Evolutionary conservation across 1,284 basidiomycete species (phyloP), one percentile per base, ranked within the genome.

Genomic region (Tremellales sp.): DNA sequence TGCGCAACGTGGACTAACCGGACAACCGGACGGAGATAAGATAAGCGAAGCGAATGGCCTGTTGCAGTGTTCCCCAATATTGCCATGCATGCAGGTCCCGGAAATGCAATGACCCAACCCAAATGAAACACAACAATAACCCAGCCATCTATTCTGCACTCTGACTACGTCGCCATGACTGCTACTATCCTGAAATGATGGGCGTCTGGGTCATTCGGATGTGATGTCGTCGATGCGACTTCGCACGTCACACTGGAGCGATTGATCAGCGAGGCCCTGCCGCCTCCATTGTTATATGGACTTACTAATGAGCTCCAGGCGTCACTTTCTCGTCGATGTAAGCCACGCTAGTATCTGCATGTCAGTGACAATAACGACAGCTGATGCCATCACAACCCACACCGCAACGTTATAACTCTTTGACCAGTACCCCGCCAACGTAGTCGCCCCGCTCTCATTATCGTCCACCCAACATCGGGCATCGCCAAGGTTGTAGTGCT

Each of bases 391-490:
- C 36, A 39, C 33, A 1, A 63, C 67, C 58, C 42, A 71, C 63
- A 58, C 60, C 16, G 68, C 69, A 29, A 66, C 63, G 46, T 72
- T 72, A 55, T 71, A 71, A 43, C 60, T 51, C 36, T 59, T 57
- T 21, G 58, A 48, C 73, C 72, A 75, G 54, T 67, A 70, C 7
- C 70, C 70, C 5, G 60, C 43, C 4, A 75, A 47, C 13, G 43
- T 52, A 14, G 62, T 63, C 2, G 65, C 71, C 4, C 66, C 66
- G n/a, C 45, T 40, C 32, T 68, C 66, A 43, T 74, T 71, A 46
- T 74, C 67, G 53, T 74, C 73, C 22, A 75, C 66, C 73, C 73
- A 75, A 54, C 73, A 75, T 32, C 57, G 58, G 9, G 68, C 70
- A 46, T 70, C 65, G 3, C 73, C 73, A 6, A 74, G 58, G 40